Evolutionary conservation across 306 rosid genomes (phyloP), one percentile per base, ranked within the genome.

Genomic region (Biancaea sappan): DNA sequence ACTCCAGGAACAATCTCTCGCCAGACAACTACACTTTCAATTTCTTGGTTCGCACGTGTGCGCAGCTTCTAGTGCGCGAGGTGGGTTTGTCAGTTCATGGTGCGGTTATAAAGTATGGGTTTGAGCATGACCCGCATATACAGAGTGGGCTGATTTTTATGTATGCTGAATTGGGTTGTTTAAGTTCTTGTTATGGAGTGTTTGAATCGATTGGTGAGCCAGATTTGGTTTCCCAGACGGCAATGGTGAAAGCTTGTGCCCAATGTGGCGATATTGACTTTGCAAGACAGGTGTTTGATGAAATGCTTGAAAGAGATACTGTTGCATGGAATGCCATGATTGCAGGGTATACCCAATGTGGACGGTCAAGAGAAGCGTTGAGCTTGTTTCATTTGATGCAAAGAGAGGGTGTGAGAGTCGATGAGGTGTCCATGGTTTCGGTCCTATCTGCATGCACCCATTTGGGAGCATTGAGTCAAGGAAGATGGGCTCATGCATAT

Each of bases 1-100:
- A 26, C 1, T 81, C 86, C 5, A 18, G 18, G 24, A 4, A 41
- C 71, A 57, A 59, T 58, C 56, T 81, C 25, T 65, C 48, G 2
- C 90, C 88, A 12, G 87, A 86, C 62, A 81, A 84, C 28, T 86
- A 74, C 83, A 88, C 92, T 3, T 82, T 86, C 59, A 88, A 85
- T 67, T 84, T 86, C 86, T 34, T 79, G 81, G 79, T 82, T 54
- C 86, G 84, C 21, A 53, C 86, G 0, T 76, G 82, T 14, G 81
- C 84, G 0, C 90, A 77, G 74, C 80, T 79, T 31, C 52, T 53
- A 54, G 78, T 72, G 2, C 32, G 35, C 14, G 77, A 79, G 65
- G 73, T 61, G 12, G 85, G 87, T 52, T 73, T 37, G 32, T 40
- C 81, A 1, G 83, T 80, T 3, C 86, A 88, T 53, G 76, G 82